Conservation (phyloP, 2,329 filamentous ascomycete genomes). For the Hirsutella rhossiliensis region DNA sequence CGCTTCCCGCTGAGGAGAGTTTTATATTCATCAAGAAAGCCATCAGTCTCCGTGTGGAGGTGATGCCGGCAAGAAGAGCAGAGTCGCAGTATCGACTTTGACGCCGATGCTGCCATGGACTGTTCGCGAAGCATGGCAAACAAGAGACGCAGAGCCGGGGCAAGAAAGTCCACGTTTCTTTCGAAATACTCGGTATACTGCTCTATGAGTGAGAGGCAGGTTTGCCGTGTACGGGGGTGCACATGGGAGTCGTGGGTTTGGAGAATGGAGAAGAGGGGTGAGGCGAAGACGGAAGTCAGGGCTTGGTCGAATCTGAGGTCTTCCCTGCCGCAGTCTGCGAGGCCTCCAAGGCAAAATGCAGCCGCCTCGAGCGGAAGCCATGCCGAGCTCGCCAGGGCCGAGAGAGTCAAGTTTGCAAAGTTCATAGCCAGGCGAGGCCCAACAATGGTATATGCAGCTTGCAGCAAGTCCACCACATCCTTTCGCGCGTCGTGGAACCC, state of each 20-base stretch:
- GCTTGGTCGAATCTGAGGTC: slow-evolving; percentile 44
- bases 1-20: slow-evolving; percentile 40
- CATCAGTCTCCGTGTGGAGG: slow-evolving; percentile 52
- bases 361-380: slow-evolving; percentile 51
- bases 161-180: slow-evolving; percentile 52
- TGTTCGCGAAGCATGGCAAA: slow-evolving; percentile 56
- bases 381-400: slow-evolving; percentile 32
- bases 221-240: slow-evolving; percentile 52
- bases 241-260: slow-evolving; percentile 37
- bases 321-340: slow-evolving; percentile 54
- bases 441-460: slow-evolving; percentile 54
- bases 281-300: slow-evolving; percentile 50
- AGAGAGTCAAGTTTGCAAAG: slow-evolving; percentile 43
- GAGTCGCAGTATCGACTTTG: slow-evolving; percentile 60
- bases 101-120: slow-evolving; percentile 52
- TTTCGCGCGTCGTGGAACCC: slow-evolving; percentile 62
- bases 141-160: slow-evolving; percentile 60
- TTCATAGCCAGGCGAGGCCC: slow-evolving; percentile 42
- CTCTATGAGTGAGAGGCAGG: slow-evolving; percentile 58
- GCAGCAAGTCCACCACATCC: slow-evolving; percentile 68
- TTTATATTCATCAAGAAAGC: slow-evolving; percentile 61
- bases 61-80: slow-evolving; percentile 64
- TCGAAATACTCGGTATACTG: slow-evolving; percentile 69
- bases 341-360: slow-evolving; percentile 50
- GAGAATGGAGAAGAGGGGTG: slow-evolving; percentile 43